Evolutionary conservation across 352 stramenopile species (phyloP).

Genomic region (Phytophthora citricola): DNA sequence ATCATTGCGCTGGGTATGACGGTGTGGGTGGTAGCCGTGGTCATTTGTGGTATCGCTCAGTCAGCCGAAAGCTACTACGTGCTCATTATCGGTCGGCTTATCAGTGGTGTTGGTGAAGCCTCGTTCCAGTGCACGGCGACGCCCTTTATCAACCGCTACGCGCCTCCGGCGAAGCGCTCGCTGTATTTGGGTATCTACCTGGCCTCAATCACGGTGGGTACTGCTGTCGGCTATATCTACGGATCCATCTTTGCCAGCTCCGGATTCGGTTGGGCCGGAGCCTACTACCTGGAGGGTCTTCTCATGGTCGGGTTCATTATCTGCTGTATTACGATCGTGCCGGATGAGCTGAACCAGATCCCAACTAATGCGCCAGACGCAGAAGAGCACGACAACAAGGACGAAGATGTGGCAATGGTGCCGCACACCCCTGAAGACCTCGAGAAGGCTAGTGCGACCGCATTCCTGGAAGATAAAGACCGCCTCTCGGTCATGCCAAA

Average conservation of each 20-base stretch:
- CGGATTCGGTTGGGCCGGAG: slow-evolving; percentile 72
- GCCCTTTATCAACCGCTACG: slow-evolving; percentile 93
- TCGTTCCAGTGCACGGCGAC: slow-evolving; percentile 94
- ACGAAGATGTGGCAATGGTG: slow-evolving; percentile 22
- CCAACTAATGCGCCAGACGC: slow-evolving; percentile 38
- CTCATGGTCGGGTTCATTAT: slow-evolving; percentile 84
- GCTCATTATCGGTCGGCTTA: slow-evolving; percentile 85
- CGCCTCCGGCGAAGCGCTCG: slow-evolving; percentile 65
- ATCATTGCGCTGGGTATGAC: slow-evolving; percentile 91
- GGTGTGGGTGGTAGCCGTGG: slow-evolving; percentile 90
- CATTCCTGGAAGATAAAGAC: slow-evolving; percentile 41
- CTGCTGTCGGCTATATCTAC: slow-evolving; percentile 92
- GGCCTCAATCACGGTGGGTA: slow-evolving; percentile 92
- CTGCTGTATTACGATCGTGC: slow-evolving; percentile 66
- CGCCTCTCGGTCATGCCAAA: slow-evolving; percentile 16
- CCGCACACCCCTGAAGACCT: slow-evolving; percentile 27
- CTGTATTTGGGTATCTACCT: slow-evolving; percentile 94
- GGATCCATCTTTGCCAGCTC: slow-evolving; percentile 72
- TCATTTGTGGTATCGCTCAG: slow-evolving; percentile 87
- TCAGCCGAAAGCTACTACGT: slow-evolving; percentile 87
- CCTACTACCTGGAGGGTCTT: slow-evolving; percentile 89
- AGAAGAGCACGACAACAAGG: slow-evolving; percentile 32
- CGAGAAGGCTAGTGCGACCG: slow-evolving; percentile 31
- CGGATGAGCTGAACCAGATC: slow-evolving; percentile 62
- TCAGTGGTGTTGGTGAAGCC: slow-evolving; percentile 92